These are phyloP conservation scores for Beauveria sp. DNA, from an alignment of 2,329 filamentous ascomycete species.

Conservation along the genomic window DNA sequence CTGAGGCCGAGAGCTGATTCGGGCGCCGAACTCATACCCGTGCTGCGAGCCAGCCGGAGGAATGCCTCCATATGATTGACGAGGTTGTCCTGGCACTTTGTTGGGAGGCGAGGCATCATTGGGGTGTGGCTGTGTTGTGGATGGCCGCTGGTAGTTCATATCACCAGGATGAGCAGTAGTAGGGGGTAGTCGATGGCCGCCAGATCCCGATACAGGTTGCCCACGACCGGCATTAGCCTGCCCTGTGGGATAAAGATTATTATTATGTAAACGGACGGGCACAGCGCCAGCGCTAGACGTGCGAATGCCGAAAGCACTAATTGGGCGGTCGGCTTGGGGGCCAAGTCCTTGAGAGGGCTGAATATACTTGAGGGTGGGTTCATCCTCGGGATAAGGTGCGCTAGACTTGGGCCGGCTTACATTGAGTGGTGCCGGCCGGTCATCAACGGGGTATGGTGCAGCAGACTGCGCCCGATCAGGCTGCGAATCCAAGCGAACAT, in stretches of 20 bases:
- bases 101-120: neutral
- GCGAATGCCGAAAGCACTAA: conserved; percentile 48
- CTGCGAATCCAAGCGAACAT: conserved; percentile 36
- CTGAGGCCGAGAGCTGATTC: conserved; percentile 20
- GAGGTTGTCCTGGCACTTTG: conserved; percentile 5
- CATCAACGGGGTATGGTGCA: conserved; percentile 65
- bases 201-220: conserved; percentile 20
- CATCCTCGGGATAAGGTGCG: conserved; percentile 48
- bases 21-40: conserved; percentile 32
- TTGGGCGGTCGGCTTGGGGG: conserved; percentile 40
- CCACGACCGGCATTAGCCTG: conserved; percentile 33
- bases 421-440: conserved; percentile 45
- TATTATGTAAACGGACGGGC: neutral
- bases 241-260: conserved; percentile 14
- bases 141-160: conserved; percentile 16
- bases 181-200: conserved; percentile 34
- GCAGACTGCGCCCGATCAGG: conserved; percentile 43
- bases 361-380: conserved; percentile 28
- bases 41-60: conserved; percentile 21
- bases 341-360: conserved; percentile 42
- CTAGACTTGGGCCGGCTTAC: conserved; percentile 37
- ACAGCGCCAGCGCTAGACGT: conserved; percentile 25
- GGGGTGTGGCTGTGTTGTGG: conserved; percentile 19
- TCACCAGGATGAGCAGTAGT: conserved; percentile 25
- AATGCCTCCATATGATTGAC: conserved; percentile 4